phyloP scores from a whole-genome alignment of 1,284 basidiomycete species.

The Hemileia vastatrix region DNA sequence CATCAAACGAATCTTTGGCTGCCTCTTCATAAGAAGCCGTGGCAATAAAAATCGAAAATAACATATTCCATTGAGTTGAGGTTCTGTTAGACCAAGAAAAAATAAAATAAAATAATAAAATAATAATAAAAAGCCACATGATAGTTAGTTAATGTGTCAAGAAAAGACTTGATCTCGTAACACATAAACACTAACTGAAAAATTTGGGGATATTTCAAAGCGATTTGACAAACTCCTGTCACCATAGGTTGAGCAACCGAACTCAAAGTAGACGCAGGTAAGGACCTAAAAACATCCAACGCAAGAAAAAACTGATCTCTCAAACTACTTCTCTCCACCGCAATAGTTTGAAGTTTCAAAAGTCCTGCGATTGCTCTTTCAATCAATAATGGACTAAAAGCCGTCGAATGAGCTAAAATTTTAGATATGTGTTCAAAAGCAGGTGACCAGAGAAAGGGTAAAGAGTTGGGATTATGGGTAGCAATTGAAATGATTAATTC shows the following conservation, averaged over 20 bases:
- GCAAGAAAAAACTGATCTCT: conserved; percentile 89
- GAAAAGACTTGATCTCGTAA: not conserved
- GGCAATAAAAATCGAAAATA: conserved; percentile 78
- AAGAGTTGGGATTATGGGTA: conserved; percentile 48
- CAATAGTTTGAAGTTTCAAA: conserved; percentile 64
- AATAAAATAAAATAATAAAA: not conserved
- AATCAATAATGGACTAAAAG: conserved; percentile 79
- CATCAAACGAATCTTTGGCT: conserved; percentile 67
- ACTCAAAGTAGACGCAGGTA: conserved; percentile 66
- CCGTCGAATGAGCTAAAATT: conserved; percentile 63
- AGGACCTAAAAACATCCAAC: conserved; percentile 72
- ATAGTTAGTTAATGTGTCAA: not conserved
- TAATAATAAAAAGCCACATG: not conserved
- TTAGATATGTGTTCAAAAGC: conserved; percentile 82
- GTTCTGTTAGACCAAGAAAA: conserved; percentile 50
- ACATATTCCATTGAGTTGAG: conserved; percentile 88
- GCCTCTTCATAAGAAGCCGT: conserved; percentile 82
- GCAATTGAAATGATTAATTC: conserved; percentile 87
- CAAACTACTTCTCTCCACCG: conserved; percentile 65
- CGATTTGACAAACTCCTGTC: conserved; percentile 66
- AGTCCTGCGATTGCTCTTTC: conserved; percentile 93
- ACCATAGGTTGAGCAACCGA: conserved; percentile 84
- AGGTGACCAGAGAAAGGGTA: conserved; percentile 57
- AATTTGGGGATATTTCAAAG: conserved; percentile 63
- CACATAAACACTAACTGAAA: conserved; percentile 51